Base-by-base conservation (phyloP, 495 filamentous ascomycete species). In the Astrothelium subdiscretum region DNA sequence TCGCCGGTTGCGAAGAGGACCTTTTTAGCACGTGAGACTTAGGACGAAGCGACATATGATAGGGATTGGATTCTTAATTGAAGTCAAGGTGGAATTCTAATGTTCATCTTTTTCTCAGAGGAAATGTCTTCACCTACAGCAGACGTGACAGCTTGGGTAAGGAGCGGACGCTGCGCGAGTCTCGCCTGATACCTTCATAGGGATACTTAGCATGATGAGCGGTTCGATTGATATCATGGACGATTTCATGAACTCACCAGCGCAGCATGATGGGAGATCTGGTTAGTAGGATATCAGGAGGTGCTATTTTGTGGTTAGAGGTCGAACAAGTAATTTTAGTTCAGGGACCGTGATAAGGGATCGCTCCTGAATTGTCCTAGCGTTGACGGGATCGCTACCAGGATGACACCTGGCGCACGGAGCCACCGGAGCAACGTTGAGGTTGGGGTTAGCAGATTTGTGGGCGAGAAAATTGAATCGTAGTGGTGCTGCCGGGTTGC, bases 1-100 rank as follows among this genome's bases (percentile, higher is more conserved):
- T 98, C 94, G 64, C 94, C 94, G 20, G 90, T 85, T 40, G 87
- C 91, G 73, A 97, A 98, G 61, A 98, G 84, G 58, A 96, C 74
- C 85, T 88, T 26, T 24, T 24, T 2, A 4, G 20, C 2, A 6
- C 5, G 24, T 26, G 48, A 54, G 48, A 54, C 6, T n/a, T 10
- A 26, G 10, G 20, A 54, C 2, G 24, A 3, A 48, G 18, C 3
- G 18, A 48, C 3, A 20, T 48, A 3, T 18, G 18, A 6, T 38
- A 15, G 15, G 6, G 15, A 15, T 6, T 6, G 35, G 35, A 38
- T 38, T 15, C 5, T 38, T 6, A 18, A 27, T 32, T 35, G 27
- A n/a, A 26, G 27, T 38, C 18, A 20, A 31, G 32, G 22, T 35
- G 42, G 32, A 65, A 31, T 10, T 58, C 32, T 20, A 12, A 11